Evolutionary conservation across 192 early-diverging fungal species (phyloP), one percentile per base, ranked within the genome.

Genomic region (Podila minutissima): DNA sequence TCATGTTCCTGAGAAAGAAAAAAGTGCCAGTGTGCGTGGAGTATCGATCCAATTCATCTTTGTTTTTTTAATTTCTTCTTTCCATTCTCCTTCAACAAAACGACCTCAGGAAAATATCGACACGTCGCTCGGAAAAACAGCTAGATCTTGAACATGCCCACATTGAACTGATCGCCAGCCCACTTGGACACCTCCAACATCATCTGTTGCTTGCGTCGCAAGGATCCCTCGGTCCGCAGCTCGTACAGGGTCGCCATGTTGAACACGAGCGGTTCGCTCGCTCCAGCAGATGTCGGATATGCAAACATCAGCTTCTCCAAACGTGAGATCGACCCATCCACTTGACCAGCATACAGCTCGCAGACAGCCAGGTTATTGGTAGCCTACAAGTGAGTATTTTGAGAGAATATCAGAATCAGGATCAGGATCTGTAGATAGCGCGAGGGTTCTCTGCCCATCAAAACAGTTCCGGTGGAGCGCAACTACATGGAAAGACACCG

Each of bases 221-320:
- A 59, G 12, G 84, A 72, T 32, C 66, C 70, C 57, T 86, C 88
- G 20, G 78, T 84, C 22, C 88, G 62, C 20, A 89, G 71, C 41
- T 89, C 88, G 69, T 83, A 87, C 22, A 89, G 74, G 7, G 85
- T 89, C 60, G 86, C 87, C 74, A 89, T 64, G 59, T 89, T 89
- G 65, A 85, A 83, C 17, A 89, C 63, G 15, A 82, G 65, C 11
- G 83, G 75, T 63, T 86, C 86, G 33, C 86, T 83, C 31, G 83
- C 73, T 11, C 86, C 83, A 28, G 86, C 86, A 24, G 86, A 74
- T 9, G 74, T 79, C 5, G 85, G 86, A 24, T 85, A 72, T 20
- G 85, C 64, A 51, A 74, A 62, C 60, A 82, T 75, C 35, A 87
- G 31, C 12, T 59, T 53, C 58, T 89, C 86, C 12, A 89, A 35